Evolutionary conservation across 2,329 filamentous ascomycete genomes (phyloP), one percentile per base, ranked within the genome.

Genomic region (Neofusicoccum parvum): DNA sequence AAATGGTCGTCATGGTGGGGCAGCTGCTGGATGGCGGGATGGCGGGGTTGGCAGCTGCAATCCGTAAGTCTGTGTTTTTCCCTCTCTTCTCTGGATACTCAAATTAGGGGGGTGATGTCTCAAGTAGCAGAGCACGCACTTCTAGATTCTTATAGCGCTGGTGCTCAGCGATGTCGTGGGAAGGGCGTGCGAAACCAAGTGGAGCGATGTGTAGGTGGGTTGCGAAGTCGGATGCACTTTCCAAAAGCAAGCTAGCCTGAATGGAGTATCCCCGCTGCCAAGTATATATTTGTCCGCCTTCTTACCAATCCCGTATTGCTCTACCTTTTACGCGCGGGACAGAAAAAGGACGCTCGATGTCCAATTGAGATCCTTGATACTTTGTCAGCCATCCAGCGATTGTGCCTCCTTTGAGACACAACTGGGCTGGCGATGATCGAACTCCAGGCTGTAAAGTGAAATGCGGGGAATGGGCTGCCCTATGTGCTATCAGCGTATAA

Each of bases 1-100:
- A 74, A 37, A 77, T 59, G 3, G 43, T 62, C 14, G 54, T 43
- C 54, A 59, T 59, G 53, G 14, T 37, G 53, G 53, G 39, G 37
- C 27, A 36, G 17, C 45, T 3, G 4, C 15, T 14, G 11, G 12
- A 34, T 41, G 49, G 23, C 23, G 51, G 39, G 9, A 41, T 56
- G 36, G 34, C 17, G 39, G 53, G 23, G 49, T 9, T 32, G n/a
- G 23, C 12, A 1, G 7, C 17, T 39, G 34, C 7, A 9, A 1
- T n/a, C 11, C n/a, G 34, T 37, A 53, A 37, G 50, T n/a, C 4
- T 17, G 34, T 9, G 14, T 11, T 32, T 11, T 15, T 20, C 23
- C 23, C 23, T 23, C 23, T 23, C 23, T 37, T 17, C 6, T 32
- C 3, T 32, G 27, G 5, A 49, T 15, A 11, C 12, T 7, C 32